These are phyloP conservation scores for Penicillium sp. DNA, from an alignment of 2,329 filamentous ascomycete genomes.

Conservation along the genomic window DNA sequence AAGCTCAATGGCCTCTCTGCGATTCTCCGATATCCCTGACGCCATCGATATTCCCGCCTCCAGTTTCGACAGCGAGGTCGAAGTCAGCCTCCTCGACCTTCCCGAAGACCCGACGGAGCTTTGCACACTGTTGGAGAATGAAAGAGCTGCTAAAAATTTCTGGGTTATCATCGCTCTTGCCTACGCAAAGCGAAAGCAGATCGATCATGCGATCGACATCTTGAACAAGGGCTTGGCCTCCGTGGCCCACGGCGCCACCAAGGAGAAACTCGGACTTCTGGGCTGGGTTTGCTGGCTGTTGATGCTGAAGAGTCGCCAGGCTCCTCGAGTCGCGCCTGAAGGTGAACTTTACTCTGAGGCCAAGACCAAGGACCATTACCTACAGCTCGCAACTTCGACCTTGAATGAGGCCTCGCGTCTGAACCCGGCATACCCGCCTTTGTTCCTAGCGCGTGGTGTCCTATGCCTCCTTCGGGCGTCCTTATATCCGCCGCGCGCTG, in stretches of 20 bases:
- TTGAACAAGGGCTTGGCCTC: conserved; percentile 71
- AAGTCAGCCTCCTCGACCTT: conserved; percentile 87
- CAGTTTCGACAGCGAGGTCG: conserved; percentile 68
- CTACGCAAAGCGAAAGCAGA: conserved; percentile 92
- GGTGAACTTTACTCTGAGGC: conserved; percentile 65
- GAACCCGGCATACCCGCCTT: conserved; percentile 85
- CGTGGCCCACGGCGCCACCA: conserved; percentile 65
- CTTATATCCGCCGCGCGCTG: conserved; percentile 69
- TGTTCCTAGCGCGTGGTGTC: conserved; percentile 88
- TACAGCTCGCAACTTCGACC: conserved; percentile 84
- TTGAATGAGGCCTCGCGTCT: conserved; percentile 95
- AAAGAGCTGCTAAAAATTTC: conserved; percentile 83
- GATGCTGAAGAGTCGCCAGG: conserved; percentile 82
- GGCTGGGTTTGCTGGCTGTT: conserved; percentile 89
- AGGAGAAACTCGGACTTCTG: conserved; percentile 82
- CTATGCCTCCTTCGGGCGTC: conserved; percentile 85
- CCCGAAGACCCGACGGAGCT: conserved; percentile 93
- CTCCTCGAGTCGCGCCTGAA: conserved; percentile 65
- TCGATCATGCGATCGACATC: conserved; percentile 75
- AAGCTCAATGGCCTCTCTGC: conserved; percentile 39
- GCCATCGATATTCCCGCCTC: conserved; percentile 65
- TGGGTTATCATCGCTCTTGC: conserved; percentile 98
- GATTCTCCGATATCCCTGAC: conserved; percentile 62
- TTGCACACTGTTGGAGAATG: conserved; percentile 91
- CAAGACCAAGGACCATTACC: conserved; percentile 89